Percentiles rank a stretch among this genome's conserved stretches.
Evolutionary conservation across 2,329 filamentous ascomycete genomes (phyloP).

Genomic region (Stachybotrys chlorohalonatus): DNA sequence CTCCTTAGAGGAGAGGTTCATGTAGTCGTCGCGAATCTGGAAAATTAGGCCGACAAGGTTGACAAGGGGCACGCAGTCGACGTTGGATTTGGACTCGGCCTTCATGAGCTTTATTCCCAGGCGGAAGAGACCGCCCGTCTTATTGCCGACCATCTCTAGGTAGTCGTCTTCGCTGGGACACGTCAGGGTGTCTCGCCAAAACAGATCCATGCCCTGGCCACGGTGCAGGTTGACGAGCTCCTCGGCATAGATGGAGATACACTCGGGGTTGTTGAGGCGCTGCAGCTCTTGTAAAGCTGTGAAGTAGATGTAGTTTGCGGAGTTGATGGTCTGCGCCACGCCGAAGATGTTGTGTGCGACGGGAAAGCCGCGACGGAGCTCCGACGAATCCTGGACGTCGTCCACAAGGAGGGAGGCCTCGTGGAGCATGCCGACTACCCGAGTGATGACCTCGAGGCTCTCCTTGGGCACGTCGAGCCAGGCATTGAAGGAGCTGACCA

Average conservation of each 20-base stretch:
- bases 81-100: conserved; percentile 48
- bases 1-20: conserved; percentile 66
- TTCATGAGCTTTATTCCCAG: conserved; percentile 85
- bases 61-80: conserved; percentile 74
- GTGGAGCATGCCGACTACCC: conserved; percentile 77
- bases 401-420: conserved; percentile 77
- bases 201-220: conserved; percentile 85
- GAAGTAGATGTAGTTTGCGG: conserved; percentile 85
- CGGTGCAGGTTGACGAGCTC: conserved; percentile 78
- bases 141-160: conserved; percentile 89
- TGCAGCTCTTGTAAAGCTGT: conserved; percentile 66
- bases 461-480: conserved; percentile 67
- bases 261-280: conserved; percentile 57
- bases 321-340: conserved; percentile 81
- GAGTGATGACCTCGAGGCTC: conserved; percentile 65
- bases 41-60: conserved; percentile 80
- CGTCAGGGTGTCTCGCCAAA: conserved; percentile 78
- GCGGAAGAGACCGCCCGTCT: conserved; percentile 80
- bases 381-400: conserved; percentile 77
- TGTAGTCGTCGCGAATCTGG: conserved; percentile 90
- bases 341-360: conserved; percentile 82
- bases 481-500: conserved; percentile 73
- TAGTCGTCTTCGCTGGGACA: conserved; percentile 84
- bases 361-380: conserved; percentile 68
- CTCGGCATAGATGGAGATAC: conserved; percentile 66